Percentiles rank a stretch among this genome's conserved stretches.
Evolutionary conservation across 1,284 basidiomycete genomes (phyloP).

Genomic region (Microbotryum violaceum): DNA sequence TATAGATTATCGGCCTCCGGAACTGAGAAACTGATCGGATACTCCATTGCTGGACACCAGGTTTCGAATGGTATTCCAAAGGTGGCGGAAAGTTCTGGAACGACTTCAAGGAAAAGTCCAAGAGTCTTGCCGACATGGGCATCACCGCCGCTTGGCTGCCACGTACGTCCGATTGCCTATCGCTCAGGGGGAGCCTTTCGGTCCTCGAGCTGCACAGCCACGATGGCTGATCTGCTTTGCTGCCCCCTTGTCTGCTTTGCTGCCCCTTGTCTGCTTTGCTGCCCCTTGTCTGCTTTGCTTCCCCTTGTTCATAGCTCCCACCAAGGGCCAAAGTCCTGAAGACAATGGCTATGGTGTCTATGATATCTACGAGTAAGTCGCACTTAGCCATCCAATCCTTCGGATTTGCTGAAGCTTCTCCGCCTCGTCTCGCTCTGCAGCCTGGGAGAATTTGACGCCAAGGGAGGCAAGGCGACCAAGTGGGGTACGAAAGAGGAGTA

Average conservation of each 20-base stretch:
- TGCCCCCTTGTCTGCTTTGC: slow-evolving; percentile 4
- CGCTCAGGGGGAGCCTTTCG: not conserved
- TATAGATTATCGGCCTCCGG: not conserved
- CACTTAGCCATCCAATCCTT: not conserved
- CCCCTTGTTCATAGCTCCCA: slow-evolving; percentile 38
- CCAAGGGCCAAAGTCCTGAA: slow-evolving; percentile 41
- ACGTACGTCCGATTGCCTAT: slow-evolving; percentile 37
- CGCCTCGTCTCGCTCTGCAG: slow-evolving; percentile 32
- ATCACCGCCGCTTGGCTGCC: slow-evolving; percentile 68
- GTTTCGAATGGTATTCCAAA: slow-evolving; percentile 43
- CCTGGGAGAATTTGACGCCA: slow-evolving; percentile 84
- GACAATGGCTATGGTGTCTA: slow-evolving; percentile 48
- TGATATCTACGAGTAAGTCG: slow-evolving; percentile 42
- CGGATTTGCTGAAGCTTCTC: slow-evolving; percentile 57
- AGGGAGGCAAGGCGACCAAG: slow-evolving; percentile 66
- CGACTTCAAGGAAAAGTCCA: slow-evolving; percentile 63
- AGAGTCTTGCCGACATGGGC: slow-evolving; percentile 63
- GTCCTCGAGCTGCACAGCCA: not conserved
- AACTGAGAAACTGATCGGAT: not conserved
- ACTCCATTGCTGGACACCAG: not conserved
- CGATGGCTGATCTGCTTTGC: not conserved
- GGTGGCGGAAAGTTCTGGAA: slow-evolving; percentile 61
- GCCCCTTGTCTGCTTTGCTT: slow-evolving; percentile 3
- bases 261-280: slow-evolving; percentile 4
- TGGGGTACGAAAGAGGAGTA: slow-evolving; percentile 87